Evolutionary conservation across 495 filamentous ascomycete genomes (phyloP), one percentile per base, ranked within the genome.

Genomic region (Lepraria neglecta): DNA sequence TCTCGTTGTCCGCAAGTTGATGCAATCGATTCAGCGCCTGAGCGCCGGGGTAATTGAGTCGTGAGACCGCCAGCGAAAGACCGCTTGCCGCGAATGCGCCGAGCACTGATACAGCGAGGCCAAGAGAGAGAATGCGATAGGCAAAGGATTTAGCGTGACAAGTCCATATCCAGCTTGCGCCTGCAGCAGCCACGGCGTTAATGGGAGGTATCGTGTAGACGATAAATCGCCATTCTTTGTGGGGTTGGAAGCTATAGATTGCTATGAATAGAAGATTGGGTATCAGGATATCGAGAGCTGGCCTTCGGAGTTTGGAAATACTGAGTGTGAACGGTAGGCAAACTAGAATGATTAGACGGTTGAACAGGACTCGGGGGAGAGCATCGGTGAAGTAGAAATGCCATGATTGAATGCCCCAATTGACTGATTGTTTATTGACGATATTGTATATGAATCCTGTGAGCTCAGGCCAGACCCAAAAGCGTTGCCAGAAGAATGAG

Each of bases 161-260:
- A 0, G 78, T 84, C 80, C 86, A 94, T 61, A 96, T 79, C 71
- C 86, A 87, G 21, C 81, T 78, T 2, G 90, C 88, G 19, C 85
- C 85, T 1, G 90, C 76, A 0, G 91, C 85, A 9, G 91, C 87
- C 21, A 84, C 79, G 6, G 89, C 87, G 0, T 94, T 96, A 6
- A 97, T 74, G 0, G 84, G 76, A 0, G 95, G 95, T 47, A 95
- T 78, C 65, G 83, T 77, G 74, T 97, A 97, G 61, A 97, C 78
- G 65, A 99, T 87, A 76, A 99, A 99, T 21, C 94, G 87, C 76
- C 89, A 88, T 74, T 99, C 94, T 71, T 99, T 99, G 73, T 99
- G 94, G 4, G 94, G 92, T 48, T 95, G 86, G 54, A 80, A 62
- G 52, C 88, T 92, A 75, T 96, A 98, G 43, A 94, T 70, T 0